Base-by-base conservation (phyloP, 495 filamentous ascomycete species). In the Aspergillus coremiiformis region DNA sequence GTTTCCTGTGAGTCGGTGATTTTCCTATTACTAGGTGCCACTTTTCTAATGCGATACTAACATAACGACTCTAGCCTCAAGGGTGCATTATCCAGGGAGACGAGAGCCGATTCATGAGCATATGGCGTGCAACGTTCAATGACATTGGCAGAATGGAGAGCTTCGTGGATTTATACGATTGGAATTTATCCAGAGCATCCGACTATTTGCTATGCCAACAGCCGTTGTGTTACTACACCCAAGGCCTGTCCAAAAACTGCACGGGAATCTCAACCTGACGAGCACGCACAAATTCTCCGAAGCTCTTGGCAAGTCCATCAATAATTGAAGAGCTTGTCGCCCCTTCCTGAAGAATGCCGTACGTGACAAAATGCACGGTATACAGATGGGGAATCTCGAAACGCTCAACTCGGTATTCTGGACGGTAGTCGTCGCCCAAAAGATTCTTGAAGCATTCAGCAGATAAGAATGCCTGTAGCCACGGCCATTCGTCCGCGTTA, bases 231-330 rank as follows among this genome's bases (percentile, higher is more conserved):
- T 27, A 27, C 24, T 27, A 27, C 24, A 27, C 24, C 24, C 24
- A 27, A 27, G 24, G 24, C 4, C 24, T 4, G 8, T 27, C 24
- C 19, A 58, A 26, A 47, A 58, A 58, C 11, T 51, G 39, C 29
- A 48, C 42, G 0, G 64, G 64, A 35, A 66, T 37, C 24, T 54
- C 42, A 23, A 66, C 62, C n/a, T 45, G 24, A 24, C 51, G 43
- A n/a, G 51, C 58, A 29, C 64, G 33, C 3, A 67, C 39, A 48
- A 56, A 67, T 50, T 65, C 64, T 2, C 51, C 64, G 53, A 67
- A 47, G 43, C 64, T 55, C 52, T 67, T 67, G 17, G 54, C 64
- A 46, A 67, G 54, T 1, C 58, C 54, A 51, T 67, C 65, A 19
- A 67, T 48, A 5, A 57, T 15, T 17, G 48, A 55, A 14, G 52